Evolutionary conservation across 805 yeast genomes (phyloP).

Genomic region (Deakozyma indianensis): DNA sequence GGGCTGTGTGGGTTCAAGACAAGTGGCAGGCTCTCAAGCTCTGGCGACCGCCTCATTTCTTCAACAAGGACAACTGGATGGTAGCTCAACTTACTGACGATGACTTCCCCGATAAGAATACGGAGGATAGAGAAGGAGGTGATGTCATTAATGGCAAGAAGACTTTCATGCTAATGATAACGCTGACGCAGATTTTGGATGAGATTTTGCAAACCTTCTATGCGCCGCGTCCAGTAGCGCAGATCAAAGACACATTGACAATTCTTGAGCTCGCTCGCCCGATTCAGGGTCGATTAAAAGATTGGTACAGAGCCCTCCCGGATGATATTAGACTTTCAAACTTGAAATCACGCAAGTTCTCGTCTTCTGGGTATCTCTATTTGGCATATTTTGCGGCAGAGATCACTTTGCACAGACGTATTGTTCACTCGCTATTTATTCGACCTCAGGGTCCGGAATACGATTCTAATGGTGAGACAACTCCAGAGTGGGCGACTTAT

Average conservation of each 20-base stretch:
- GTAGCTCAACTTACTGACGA: conserved; percentile 35
- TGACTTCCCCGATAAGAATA: background rate
- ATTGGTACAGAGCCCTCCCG: conserved; percentile 24
- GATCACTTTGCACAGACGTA: conserved; percentile 59
- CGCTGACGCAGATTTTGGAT: background rate
- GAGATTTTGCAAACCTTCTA: background rate
- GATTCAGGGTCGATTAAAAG: conserved; percentile 20
- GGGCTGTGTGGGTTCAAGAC: conserved; percentile 91
- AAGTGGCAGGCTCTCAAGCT: conserved; percentile 65
- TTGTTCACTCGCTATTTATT: background rate
- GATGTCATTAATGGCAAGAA: background rate
- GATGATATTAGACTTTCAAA: conserved; percentile 7
- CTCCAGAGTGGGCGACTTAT: conserved; percentile 13
- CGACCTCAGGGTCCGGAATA: background rate
- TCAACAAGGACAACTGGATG: conserved; percentile 65
- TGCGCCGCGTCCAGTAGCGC: background rate
- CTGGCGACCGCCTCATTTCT: conserved; percentile 59
- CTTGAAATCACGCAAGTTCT: conserved; percentile 5
- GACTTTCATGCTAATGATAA: background rate
- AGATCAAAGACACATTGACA: conserved; percentile 25
- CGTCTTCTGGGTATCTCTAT: conserved; percentile 54
- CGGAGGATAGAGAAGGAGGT: background rate
- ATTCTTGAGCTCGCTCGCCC: conserved; percentile 61
- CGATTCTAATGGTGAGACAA: background rate
- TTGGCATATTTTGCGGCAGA: conserved; percentile 84